Base-by-base conservation (phyloP, 495 filamentous ascomycete species). In the Penicillium paxilli region DNA sequence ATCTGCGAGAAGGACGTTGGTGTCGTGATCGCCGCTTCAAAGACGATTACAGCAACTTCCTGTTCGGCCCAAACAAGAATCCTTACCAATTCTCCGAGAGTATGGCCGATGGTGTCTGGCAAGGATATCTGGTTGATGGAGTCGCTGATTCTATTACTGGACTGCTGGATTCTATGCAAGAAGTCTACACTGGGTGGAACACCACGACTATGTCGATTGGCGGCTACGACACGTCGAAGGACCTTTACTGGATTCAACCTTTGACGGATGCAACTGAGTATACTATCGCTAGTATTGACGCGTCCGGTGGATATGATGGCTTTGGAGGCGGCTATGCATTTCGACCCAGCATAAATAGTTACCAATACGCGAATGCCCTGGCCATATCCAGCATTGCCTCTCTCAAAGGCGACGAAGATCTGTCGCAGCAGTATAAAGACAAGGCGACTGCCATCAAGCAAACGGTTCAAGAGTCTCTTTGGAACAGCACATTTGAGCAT, bases 251-350 rank as follows among this genome's bases (percentile, higher is more conserved):
- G 48, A 62, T 67, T 20, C 58, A 65, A 35, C 67, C 67, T 0
- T 21, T 70, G 26, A 51, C 54, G 5, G 67, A 70, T 35, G 67
- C 59, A 17, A 70, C 67, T 4, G 67, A 70, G 55, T 70, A 70
- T 35, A 70, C 64, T 5, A 65, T 67, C 35, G 51, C 67, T 2
- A 65, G 61, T 30, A 65, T 67, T 45, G 64, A 70, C 37, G 62
- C 67, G 5, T 55, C 57, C 4, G 58, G 58, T 3, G 61, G 61
- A 32, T 17, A 14, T 2, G 67, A 70, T 52, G 64, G 64, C 1
- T 70, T 67, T 19, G 52, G 47, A 1, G 67, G 67, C 4, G 67
- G 67, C 5, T 42, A 57, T 24, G 49, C 61, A 19, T 70, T 70
- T 54, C 54, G 67, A 1, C 67, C 67, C 11, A 65, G 59, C 37